A percentile compares a stretch with the other conserved stretches of the same genome.
Conservation (phyloP, 176 grass and related monocot genomes). For the Miscanthus lutarioriparius region DNA sequence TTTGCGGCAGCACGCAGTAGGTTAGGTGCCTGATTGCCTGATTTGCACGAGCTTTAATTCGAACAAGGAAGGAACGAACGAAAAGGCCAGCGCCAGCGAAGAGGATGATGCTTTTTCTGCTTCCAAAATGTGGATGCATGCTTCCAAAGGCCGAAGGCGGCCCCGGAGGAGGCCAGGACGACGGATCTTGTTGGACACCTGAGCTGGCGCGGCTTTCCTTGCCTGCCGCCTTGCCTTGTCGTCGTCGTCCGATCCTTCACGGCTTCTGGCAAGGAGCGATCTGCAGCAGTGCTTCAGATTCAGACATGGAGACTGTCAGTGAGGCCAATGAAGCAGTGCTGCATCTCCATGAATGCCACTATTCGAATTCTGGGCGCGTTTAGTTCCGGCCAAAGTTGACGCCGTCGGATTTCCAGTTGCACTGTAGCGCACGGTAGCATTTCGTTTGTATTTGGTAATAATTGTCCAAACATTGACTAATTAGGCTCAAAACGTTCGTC, state of each 20-base stretch:
- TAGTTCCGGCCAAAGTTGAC: no score
- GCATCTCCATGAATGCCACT: background rate
- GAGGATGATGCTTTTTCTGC: no score
- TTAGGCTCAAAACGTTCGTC: no score
- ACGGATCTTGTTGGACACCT: background rate
- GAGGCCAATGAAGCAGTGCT: background rate
- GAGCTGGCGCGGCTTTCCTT: constrained; percentile 3
- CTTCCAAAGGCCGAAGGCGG: no score
- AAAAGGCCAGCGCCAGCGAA: background rate
- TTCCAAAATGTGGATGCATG: no score
- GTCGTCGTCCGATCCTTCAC: background rate
- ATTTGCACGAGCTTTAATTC: constrained; percentile 12
- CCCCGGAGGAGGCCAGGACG: no score
- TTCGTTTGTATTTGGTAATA: no score
- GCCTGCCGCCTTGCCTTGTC: no score
- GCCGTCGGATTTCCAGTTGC: no score
- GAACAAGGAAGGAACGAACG: background rate
- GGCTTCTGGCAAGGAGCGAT: background rate
- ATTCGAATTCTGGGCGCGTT: constrained; percentile 11
- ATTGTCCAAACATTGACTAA: no score
- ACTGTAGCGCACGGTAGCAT: no score
- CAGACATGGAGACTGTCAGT: background rate
- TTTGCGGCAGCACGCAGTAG: background rate
- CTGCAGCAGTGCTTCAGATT: background rate
- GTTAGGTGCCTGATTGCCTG: background rate